Evolutionary conservation across 768 basidiomycete species (phyloP).

Genomic region (Mycena kentingensis): DNA sequence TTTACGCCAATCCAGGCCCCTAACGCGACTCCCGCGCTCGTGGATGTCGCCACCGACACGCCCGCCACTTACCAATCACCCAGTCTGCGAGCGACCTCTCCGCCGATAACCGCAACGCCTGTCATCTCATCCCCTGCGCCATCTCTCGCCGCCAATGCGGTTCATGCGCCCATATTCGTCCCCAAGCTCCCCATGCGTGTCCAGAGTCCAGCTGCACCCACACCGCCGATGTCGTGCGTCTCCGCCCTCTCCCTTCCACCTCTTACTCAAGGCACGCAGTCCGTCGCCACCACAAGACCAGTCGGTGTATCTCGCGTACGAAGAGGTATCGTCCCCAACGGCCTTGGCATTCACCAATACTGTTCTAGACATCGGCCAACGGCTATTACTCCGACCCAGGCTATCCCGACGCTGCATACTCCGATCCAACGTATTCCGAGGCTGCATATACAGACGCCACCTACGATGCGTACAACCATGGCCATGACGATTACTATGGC

Average conservation of each 20-base stretch:
- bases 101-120: slow-evolving; percentile 28
- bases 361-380: slow-evolving; percentile 19
- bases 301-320: slow-evolving; percentile 29
- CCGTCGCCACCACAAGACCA: slow-evolving; percentile 16
- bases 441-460: slow-evolving; percentile 31
- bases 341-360: neutral
- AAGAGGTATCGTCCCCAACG: too few relatives aligned
- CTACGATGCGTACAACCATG: slow-evolving; percentile 39
- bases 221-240: slow-evolving; percentile 31
- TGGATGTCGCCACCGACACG: slow-evolving; percentile 11
- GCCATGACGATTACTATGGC: slow-evolving; percentile 41
- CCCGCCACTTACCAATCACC: slow-evolving; percentile 20
- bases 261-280: neutral
- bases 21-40: slow-evolving; percentile 37
- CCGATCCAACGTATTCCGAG: slow-evolving; percentile 31
- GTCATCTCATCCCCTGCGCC: slow-evolving; percentile 29
- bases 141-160: slow-evolving; percentile 60
- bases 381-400: slow-evolving; percentile 31
- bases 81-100: slow-evolving; percentile 48
- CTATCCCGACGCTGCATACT: too few relatives aligned
- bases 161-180: slow-evolving; percentile 85
- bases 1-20: slow-evolving; percentile 18
- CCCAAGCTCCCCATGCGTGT: slow-evolving; percentile 54
- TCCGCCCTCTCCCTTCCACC: neutral
- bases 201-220: slow-evolving; percentile 33